Base-by-base conservation (phyloP, 164 flowering plant species). In the Houttuynia cordata region DNA sequence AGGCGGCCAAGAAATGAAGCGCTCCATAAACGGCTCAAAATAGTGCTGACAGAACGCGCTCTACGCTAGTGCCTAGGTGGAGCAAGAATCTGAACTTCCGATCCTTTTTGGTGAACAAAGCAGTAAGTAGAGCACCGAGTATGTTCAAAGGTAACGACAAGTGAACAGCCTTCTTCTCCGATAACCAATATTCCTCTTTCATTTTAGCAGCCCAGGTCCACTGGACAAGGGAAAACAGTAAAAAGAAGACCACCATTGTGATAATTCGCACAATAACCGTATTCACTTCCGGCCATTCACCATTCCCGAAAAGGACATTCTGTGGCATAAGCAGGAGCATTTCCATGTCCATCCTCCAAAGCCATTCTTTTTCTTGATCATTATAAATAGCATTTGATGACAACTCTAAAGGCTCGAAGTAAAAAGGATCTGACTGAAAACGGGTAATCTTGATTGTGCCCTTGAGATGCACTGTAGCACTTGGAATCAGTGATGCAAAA, bases 331-430 rank as follows among this genome's bases (percentile, higher is more conserved):
- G 83, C 82, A 83, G 71, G 47, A 59, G 61, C 60, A 78, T 73
- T 79, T 87, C 91, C 51, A 75, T 53, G 67, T 83, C 88, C 83
- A 83, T 75, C 66, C 84, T 76, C 80, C 73, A 71, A 24, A 80
- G 51, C 1, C 78, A 71, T 25, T 62, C 21, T 47, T 24, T 58
- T 0, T 74, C 74, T 24, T 57, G 68, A 0, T 1, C 8, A 9
- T 8, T 19, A 25, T 63, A 71, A 21, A 64, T 62, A 12, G 73
- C 37, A 58, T 45, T 23, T 24, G 85, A 63, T 3, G 73, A 53
- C 24, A 85, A 19, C 14, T 70, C 69, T 40, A 84, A 55, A 18
- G 53, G 59, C 45, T 77, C 71, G 40, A 88, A 88, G 69, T 72
- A 70, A 56, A 83, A 78, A 57, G 79, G 76, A 45, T 84, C 91